Evolutionary conservation across 768 basidiomycete genomes (phyloP).

Genomic region (Gymnopilus junonius): DNA sequence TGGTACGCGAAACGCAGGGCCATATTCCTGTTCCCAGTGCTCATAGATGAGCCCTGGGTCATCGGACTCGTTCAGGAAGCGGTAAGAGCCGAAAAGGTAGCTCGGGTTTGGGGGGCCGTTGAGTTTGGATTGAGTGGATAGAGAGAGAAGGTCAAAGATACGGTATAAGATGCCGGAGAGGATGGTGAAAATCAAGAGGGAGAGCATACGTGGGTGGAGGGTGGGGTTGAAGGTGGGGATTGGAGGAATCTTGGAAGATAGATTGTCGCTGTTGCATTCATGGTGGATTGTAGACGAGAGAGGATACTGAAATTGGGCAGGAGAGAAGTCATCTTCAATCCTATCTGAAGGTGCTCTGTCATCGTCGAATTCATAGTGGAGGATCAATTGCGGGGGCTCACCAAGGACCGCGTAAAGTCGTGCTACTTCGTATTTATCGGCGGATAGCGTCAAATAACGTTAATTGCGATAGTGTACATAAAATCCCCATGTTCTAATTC

Average conservation of each 20-base stretch:
- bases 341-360: not conserved
- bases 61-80: slow-evolving; percentile 29
- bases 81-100: slow-evolving; percentile 44
- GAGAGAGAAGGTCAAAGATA: not conserved
- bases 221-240: not conserved
- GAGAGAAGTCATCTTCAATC: not conserved
- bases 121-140: slow-evolving; percentile 37
- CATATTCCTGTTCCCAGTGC: slow-evolving; percentile 52
- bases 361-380: not conserved
- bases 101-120: slow-evolving; percentile 46
- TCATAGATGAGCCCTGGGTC: slow-evolving; percentile 42
- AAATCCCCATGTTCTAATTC: not conserved
- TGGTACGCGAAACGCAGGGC: slow-evolving; percentile 48
- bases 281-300: not conserved
- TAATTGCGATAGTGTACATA: not conserved
- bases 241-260: not conserved
- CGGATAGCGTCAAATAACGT: not conserved
- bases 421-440: not conserved
- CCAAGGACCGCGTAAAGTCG: not conserved
- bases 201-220: not conserved
- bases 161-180: not conserved
- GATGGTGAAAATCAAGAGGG: not conserved
- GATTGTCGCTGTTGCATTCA: not conserved
- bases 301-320: not conserved
- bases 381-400: no score